Percentiles rank a stretch among this genome's conserved stretches.
phyloP scores from a whole-genome alignment of 257 asterid species.

The Gentiana dahurica region DNA sequence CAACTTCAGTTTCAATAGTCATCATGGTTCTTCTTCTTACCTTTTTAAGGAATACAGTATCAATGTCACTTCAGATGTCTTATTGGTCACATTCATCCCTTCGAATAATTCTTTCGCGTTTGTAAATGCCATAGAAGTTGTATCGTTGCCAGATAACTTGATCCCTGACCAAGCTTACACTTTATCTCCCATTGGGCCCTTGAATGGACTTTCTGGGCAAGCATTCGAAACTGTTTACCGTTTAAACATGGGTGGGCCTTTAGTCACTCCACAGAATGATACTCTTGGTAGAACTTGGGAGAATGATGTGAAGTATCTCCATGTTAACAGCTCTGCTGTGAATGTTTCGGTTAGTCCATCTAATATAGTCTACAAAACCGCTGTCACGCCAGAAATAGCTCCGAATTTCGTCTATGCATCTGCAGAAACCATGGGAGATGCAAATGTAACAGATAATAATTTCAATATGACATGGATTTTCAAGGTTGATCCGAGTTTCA shows the following conservation, averaged over 20 bases:
- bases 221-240: constrained; percentile 36
- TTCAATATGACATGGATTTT: constrained; percentile 44
- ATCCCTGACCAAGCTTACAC: constrained; percentile 23
- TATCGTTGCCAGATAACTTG: constrained; percentile 31
- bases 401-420: constrained; percentile 39
- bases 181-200: constrained; percentile 22
- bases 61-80: constrained; percentile 26
- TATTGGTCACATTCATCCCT: constrained; percentile 29
- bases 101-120: constrained; percentile 34
- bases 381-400: constrained; percentile 27
- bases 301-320: constrained; percentile 32
- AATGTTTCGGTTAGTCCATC: constrained; percentile 24
- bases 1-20: constrained; percentile 33
- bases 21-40: constrained; percentile 21
- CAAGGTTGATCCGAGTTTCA: constrained; percentile 27
- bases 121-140: constrained; percentile 35
- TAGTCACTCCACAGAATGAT: constrained; percentile 33
- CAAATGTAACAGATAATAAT: constrained; percentile 25
- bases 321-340: constrained; percentile 32
- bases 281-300: constrained; percentile 40
- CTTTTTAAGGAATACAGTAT: constrained; percentile 28
- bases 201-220: constrained; percentile 24
- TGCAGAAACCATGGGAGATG: constrained; percentile 40
- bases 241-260: constrained; percentile 40
- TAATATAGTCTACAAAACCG: constrained; percentile 16